phyloP scores from a whole-genome alignment of 768 basidiomycete species.

The Collybiopsis confluens region DNA sequence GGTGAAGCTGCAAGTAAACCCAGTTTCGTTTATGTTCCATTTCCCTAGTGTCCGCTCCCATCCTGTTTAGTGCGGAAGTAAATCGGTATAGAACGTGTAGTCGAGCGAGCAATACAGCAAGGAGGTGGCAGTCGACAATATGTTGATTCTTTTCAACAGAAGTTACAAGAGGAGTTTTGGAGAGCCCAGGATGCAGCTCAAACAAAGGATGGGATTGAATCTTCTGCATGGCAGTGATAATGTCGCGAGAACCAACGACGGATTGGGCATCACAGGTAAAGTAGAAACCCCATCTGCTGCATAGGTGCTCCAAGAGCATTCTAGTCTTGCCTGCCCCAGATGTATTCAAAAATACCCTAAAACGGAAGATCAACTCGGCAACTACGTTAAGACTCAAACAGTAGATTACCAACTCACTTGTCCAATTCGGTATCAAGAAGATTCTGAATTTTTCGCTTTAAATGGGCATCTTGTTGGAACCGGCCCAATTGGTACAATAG shows the following conservation, averaged over 20 bases:
- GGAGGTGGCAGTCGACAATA: neutral
- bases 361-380: too few relatives aligned
- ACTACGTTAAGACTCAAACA: too few relatives aligned
- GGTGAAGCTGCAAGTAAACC: neutral
- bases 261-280: conserved; percentile 1
- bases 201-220: neutral
- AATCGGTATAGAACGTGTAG: neutral
- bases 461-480: neutral
- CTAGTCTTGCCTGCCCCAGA: conserved; percentile 13
- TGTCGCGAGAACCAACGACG: neutral
- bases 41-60: neutral
- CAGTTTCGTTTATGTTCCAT: neutral
- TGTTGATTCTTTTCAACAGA: neutral
- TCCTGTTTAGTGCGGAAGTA: neutral
- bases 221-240: neutral
- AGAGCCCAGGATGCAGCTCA: neutral
- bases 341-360: conserved; percentile 4
- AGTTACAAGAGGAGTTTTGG: too few relatives aligned
- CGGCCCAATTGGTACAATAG: neutral
- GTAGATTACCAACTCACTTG: too few relatives aligned
- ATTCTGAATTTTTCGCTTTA: neutral
- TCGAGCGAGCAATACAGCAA: neutral
- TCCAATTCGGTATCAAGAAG: neutral
- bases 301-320: conserved; percentile 9
- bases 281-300: conserved; percentile 10